phyloP scores from a whole-genome alignment of 352 stramenopile species.

The Phytophthora agathidicida region DNA sequence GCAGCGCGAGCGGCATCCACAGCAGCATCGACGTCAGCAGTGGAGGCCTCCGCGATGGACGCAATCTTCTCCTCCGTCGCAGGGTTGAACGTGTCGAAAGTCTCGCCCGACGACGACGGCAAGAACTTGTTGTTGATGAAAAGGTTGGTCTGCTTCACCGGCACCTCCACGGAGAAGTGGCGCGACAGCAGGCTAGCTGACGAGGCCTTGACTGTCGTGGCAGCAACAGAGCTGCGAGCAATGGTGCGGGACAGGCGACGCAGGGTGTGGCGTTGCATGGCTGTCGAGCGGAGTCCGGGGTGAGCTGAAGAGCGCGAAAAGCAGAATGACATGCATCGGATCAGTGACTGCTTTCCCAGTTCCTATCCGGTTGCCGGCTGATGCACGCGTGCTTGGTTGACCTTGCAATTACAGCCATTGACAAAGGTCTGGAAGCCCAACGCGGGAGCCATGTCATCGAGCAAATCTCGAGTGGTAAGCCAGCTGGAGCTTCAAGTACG shows the following conservation, averaged over 20 bases:
- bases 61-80: conserved; percentile 78
- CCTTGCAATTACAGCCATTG: conserved; percentile 2
- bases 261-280: conserved; percentile 54
- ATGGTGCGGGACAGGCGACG: conserved; percentile 38
- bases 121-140: conserved; percentile 90
- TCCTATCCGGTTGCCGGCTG: conserved; percentile 16
- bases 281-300: conserved; percentile 7
- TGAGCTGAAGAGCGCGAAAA: conserved; percentile 19
- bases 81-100: conserved; percentile 80
- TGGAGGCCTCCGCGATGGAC: conserved; percentile 56
- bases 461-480: conserved; percentile 25
- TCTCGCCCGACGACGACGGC: conserved; percentile 59
- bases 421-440: too few relatives aligned
- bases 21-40: conserved; percentile 67
- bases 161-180: conserved; percentile 39
- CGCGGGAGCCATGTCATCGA: conserved; percentile 13
- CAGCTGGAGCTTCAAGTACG: conserved; percentile 29
- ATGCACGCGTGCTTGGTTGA: conserved; percentile 1
- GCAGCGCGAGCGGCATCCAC: conserved; percentile 66
- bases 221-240: conserved; percentile 10
- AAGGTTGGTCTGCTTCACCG: conserved; percentile 70
- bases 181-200: conserved; percentile 24
- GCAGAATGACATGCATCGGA: conserved; percentile 26
- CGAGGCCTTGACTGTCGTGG: conserved; percentile 20
- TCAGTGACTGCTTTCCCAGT: conserved; percentile 1